Conservation (phyloP, 768 basidiomycete genomes). For the Trametes punicea region DNA sequence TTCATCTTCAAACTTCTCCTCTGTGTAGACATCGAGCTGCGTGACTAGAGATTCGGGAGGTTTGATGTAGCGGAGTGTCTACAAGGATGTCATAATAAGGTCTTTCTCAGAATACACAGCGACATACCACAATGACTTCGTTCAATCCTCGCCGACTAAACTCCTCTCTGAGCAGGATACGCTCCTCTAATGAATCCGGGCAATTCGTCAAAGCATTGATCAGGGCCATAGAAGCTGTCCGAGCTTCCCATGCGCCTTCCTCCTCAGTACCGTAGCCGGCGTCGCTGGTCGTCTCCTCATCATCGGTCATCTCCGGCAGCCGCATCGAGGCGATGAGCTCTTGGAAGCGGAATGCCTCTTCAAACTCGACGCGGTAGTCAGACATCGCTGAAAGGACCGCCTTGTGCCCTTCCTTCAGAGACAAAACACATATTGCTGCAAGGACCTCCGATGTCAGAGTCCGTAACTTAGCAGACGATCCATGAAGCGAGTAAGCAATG, state of each 20-base stretch:
- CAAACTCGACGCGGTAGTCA: constrained; percentile 68
- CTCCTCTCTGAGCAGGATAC: constrained; percentile 79
- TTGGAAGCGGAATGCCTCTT: constrained; percentile 80
- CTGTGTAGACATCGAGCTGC: constrained; percentile 77
- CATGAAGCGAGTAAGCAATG: constrained; percentile 68
- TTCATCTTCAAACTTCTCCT: constrained; percentile 90
- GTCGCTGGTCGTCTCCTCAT: constrained; percentile 30
- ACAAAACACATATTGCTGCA: constrained; percentile 79
- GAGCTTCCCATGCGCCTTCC: constrained; percentile 78
- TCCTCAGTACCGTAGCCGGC: constrained; percentile 46
- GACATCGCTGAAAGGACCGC: constrained; percentile 75
- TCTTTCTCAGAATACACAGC: background rate
- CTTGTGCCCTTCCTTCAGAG: constrained; percentile 65
- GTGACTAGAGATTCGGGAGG: constrained; percentile 78
- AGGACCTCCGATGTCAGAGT: constrained; percentile 72
- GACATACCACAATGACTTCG: constrained; percentile 76
- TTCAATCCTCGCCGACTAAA: constrained; percentile 78
- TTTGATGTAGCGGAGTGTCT: constrained; percentile 73
- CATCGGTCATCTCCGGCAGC: constrained; percentile 45
- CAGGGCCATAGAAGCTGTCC: constrained; percentile 71
- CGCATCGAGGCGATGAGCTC: constrained; percentile 63
- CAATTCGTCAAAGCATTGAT: constrained; percentile 78
- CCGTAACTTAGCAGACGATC: constrained; percentile 64
- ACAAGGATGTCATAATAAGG: background rate
- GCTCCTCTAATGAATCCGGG: constrained; percentile 73